Base-by-base conservation (phyloP, 176 grass and related monocot species). In the Eleusine indica region DNA sequence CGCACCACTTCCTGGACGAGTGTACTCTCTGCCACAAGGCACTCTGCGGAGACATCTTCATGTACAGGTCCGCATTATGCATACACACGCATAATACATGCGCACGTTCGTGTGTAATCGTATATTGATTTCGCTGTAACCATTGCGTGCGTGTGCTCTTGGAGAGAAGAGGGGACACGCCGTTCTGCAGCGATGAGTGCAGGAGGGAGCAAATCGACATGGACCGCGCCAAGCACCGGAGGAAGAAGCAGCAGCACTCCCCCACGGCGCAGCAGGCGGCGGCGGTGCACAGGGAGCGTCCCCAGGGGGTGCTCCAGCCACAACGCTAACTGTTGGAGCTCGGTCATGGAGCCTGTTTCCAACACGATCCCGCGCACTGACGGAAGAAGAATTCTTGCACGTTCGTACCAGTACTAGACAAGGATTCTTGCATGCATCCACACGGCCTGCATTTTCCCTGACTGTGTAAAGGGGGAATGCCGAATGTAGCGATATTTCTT, bases 141-240 rank as follows among this genome's bases (percentile, higher is more conserved):
- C 75, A 28, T 4, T 42, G 29, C 29, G 12, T 21, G 52, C 11
- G 25, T 7, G 38, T 21, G 13, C 49, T 40, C 37, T 18, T 57
- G 7, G 57, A 56, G 62, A 47, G 28, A 87, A 98, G 96, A 87
- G 93, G 96, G 61, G 90, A 97, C 86, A 94, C 81, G 35, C 90
- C 94, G 58, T 97, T 97, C 90, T 97, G 94, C 78, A 97, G 94
- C 88, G 90, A 94, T 83, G 92, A 97, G 80, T 97, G 94, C 81
- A 89, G 94, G 90, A 85, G 75, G 82, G 90, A 97, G 82, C 91
- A 97, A 69, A 97, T 97, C 75, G 87, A 91, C 15, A 90, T 82
- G 79, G 88, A 90, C 74, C 82, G 70, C 51, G 43, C 53, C 7
- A 87, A 25, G 80, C 80, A 90, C 68, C 84, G 88, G 69, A 87